Conservation (phyloP, 306 rosid genomes). For the Abrus precatorius region DNA sequence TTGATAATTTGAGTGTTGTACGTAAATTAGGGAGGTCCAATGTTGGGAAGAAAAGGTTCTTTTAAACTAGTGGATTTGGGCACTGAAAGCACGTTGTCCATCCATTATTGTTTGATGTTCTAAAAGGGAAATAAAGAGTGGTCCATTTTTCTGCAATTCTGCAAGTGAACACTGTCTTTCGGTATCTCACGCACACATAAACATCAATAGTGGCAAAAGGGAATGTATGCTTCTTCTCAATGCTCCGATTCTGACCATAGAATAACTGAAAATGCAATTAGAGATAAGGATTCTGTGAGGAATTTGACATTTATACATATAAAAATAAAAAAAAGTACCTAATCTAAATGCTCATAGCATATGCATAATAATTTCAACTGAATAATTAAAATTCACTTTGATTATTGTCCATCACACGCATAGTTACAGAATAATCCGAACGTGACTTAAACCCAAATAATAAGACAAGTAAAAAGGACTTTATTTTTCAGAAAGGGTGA, state of each 20-base stretch:
- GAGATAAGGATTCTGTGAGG: slow-evolving; percentile 39
- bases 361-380: slow-evolving; percentile 18
- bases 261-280: slow-evolving; percentile 16
- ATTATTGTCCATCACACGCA: neutral
- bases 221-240: slow-evolving; percentile 41
- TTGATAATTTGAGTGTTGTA: slow-evolving; percentile 24
- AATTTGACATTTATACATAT: neutral
- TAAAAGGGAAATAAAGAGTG: slow-evolving; percentile 43
- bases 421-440: slow-evolving; percentile 24
- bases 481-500: neutral
- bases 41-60: slow-evolving; percentile 22
- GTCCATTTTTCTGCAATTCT: slow-evolving; percentile 47
- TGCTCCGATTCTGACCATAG: slow-evolving; percentile 42
- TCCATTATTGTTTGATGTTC: slow-evolving; percentile 40
- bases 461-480: neutral
- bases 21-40: slow-evolving; percentile 41
- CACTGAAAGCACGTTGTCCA: slow-evolving; percentile 42
- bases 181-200: slow-evolving; percentile 13
- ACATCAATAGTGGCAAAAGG: slow-evolving; percentile 33
- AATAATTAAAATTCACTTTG: slow-evolving; percentile 24
- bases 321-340: slow-evolving; percentile 1
- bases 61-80: slow-evolving; percentile 50
- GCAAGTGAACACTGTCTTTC: slow-evolving; percentile 17
- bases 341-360: slow-evolving; percentile 18
- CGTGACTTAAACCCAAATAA: neutral